Evolutionary conservation across 345 rosid genomes (phyloP), one percentile per base, ranked within the genome.

Genomic region (Salix exigua): DNA sequence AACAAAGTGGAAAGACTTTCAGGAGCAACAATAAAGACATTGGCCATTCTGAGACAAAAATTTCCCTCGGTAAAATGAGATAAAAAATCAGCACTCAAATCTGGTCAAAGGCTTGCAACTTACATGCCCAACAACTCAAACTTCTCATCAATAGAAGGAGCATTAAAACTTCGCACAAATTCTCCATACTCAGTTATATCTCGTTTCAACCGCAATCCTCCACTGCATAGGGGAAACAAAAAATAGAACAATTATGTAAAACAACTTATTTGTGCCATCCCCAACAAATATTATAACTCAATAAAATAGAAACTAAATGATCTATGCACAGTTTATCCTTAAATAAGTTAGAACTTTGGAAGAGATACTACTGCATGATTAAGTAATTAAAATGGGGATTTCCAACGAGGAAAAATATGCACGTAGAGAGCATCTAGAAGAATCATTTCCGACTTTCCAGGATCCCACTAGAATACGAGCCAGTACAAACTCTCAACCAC

Each of bases 201-300:
- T 87, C 98, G 97, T 83, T 96, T 94, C 89, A 94, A 88, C 78
- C 93, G 91, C 78, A 96, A 82, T 72, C 99, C 99, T 82, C 99
- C 99, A 84, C 99, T 91, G 82, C 77, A 79, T 23, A 69, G 73
- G 42, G 73, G 66, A 76, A 79, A 2, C 68, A 30, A 71, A 74
- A 55, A 28, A 77, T 33, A 74, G 33, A 78, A 40, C 76, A 68
- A 50, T 42, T 53, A 71, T 63, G 76, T 14, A 50, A 23, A 66
- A 67, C n/a, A 13, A 71, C 37, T 38, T 50, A 68, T n/a, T 7
- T n/a, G 18, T 68, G 72, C 67, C 67, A 19, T 64, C 33, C 2
- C 69, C 46, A 70, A 50, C 30, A 70, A 40, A 26, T 25, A 66
- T 28, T 25, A 38, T 3, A 17, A n/a, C 21, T 4, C 1, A 6